Percentiles rank a stretch among this genome's conserved stretches.
These are phyloP conservation scores for Botrytis tulipae DNA, from an alignment of 2,329 filamentous ascomycete genomes.

Conservation along the genomic window DNA sequence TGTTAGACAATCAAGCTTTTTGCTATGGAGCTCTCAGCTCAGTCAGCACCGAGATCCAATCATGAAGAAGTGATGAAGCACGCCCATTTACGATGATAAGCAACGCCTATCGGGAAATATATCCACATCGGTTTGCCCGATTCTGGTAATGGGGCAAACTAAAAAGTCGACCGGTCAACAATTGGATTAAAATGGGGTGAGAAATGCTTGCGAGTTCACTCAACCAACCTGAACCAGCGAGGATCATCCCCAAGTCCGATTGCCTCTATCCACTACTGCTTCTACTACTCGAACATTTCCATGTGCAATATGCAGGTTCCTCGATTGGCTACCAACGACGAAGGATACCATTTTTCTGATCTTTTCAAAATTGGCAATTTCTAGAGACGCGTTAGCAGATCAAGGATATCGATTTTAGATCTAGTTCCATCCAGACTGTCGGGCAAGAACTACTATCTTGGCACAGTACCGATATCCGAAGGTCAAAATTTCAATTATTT, in stretches of 20 bases:
- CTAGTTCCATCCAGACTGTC: slow-evolving; percentile 7
- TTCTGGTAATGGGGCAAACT: not conserved
- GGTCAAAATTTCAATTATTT: not conserved
- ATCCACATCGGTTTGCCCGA: not conserved
- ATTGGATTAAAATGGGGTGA: not conserved
- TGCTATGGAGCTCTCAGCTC: not conserved
- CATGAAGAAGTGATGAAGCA: not conserved
- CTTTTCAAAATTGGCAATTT: not conserved
- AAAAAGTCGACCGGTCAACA: not conserved
- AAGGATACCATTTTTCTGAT: not conserved
- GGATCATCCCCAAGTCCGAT: not conserved
- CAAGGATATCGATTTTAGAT: not conserved
- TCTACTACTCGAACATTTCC: not conserved
- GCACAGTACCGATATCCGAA: not conserved
- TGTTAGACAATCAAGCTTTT: not conserved
- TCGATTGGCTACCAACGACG: not conserved
- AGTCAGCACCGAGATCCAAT: not conserved
- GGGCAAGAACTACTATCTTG: not conserved
- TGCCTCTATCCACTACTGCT: not conserved
- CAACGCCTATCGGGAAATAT: not conserved
- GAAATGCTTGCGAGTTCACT: not conserved
- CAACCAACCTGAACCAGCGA: not conserved
- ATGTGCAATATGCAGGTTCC: not conserved
- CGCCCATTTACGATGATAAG: slow-evolving; percentile 4
- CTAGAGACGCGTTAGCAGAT: not conserved